Evolutionary conservation across 2,329 filamentous ascomycete species (phyloP), one percentile per base, ranked within the genome.

Genomic region (Hypoxylon sp.): DNA sequence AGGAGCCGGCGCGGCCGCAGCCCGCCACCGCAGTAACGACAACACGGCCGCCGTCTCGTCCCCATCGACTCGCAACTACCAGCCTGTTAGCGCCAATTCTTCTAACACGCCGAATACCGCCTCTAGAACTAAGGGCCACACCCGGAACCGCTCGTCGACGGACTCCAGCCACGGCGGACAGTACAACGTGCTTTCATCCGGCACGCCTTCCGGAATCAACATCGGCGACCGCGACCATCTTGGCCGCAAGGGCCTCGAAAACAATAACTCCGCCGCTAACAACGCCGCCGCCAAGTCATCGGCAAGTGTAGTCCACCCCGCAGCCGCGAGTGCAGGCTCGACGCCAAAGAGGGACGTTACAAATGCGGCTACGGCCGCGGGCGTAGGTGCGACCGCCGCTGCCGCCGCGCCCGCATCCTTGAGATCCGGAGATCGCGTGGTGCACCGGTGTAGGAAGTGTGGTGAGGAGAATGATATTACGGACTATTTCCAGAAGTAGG

Each of bases 381-480:
- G 51, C 3, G 40, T 49, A 0, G 57, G 33, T 9, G 52, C 33
- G 4, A 53, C 44, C 2, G 44, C 59, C 9, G 56, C 60, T 24
- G 24, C 50, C 8, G 53, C 30, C 9, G 49, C 32, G 12, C 48
- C 51, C 5, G 18, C 12, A 14, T 28, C 44, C 4, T 14, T 49
- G 48, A 32, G 30, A 8, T 14, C 38, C 1, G 58, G 53, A 4
- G 50, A 55, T 18, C 57, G 22, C 16, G 58, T 72, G 4, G 32
- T 63, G 33, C 66, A 71, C n/a, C 30, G 36, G 18, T 72, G 68
- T 28, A 40, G 45, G n/a, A 69, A 62, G 36, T 72, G 70, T 32
- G 68, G 66, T 3, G 63, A 67, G 55, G 66, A 71, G 18, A 69
- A 72, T 51, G 68, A 71, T 51, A 71, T 71, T 33, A 66, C 66